phyloP scores from a whole-genome alignment of 73 alveolate species.

The Paramecium tetraurelia region DNA sequence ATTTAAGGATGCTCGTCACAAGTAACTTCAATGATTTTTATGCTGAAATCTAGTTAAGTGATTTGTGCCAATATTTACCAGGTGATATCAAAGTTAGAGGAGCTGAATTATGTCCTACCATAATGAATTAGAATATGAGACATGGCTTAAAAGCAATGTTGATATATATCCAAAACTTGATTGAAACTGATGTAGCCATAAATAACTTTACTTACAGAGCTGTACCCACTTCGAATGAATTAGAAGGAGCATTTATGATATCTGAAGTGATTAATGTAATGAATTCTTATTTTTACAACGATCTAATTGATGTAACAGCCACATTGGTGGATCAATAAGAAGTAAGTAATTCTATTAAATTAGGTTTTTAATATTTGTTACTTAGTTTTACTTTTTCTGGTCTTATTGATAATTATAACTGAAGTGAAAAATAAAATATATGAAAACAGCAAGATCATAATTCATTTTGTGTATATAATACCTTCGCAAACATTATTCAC shows the following conservation, averaged over 20 bases:
- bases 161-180: background rate
- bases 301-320: background rate
- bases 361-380: background rate
- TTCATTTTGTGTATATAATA: background rate
- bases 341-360: background rate
- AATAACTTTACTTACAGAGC: background rate
- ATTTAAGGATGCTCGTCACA: background rate
- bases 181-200: background rate
- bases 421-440: background rate
- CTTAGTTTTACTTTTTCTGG: background rate
- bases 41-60: background rate
- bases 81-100: background rate
- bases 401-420: background rate
- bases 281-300: background rate
- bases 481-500: background rate
- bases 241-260: conserved; percentile 31
- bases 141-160: background rate
- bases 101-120: background rate
- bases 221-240: background rate
- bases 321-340: background rate
- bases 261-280: background rate
- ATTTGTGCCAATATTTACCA: background rate
- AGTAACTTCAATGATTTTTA: background rate
- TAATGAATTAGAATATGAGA: background rate
- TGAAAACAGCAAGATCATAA: background rate